Conservation (phyloP, 2,329 filamentous ascomycete genomes). For the Sclerotinia subarctica region DNA sequence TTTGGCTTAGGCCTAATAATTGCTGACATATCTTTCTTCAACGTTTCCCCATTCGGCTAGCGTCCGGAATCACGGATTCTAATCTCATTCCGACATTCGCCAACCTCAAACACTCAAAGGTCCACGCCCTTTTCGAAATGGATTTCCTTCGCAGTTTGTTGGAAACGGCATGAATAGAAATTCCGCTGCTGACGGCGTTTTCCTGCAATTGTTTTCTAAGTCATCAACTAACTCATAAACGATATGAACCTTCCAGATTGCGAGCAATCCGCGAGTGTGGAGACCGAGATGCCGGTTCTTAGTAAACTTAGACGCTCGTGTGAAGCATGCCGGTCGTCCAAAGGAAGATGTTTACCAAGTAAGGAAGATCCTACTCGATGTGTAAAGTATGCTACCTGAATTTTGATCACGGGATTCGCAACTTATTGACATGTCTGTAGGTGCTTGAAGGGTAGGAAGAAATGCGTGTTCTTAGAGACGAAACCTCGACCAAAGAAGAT, state of each 20-base stretch:
- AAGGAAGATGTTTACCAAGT: slow-evolving; percentile 52
- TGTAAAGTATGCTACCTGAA: slow-evolving; percentile 52
- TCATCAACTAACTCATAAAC: no score
- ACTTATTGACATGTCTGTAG: slow-evolving; percentile 4
- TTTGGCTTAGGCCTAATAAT: no score
- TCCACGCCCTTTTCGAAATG: neutral
- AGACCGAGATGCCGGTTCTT: neutral
- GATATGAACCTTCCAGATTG: neutral
- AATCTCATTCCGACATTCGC: neutral
- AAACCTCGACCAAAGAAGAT: slow-evolving; percentile 49
- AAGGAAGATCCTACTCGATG: slow-evolving; percentile 47
- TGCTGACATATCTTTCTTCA: neutral
- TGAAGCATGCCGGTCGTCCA: slow-evolving; percentile 53
- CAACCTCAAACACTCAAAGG: slow-evolving; percentile 8
- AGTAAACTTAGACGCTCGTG: slow-evolving; percentile 40
- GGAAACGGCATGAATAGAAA: neutral
- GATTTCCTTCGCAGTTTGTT: neutral
- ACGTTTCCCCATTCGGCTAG: neutral
- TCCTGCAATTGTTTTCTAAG: neutral
- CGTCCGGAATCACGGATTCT: slow-evolving; percentile 11
- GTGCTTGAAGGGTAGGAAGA: slow-evolving; percentile 25
- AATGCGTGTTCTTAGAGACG: slow-evolving; percentile 48
- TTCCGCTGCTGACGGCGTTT: neutral
- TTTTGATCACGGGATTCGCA: slow-evolving; percentile 39
- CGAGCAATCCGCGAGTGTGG: neutral